Evolutionary conservation across 23 red algal genomes (phyloP).

Genomic region (Cyanidium caldarium): DNA sequence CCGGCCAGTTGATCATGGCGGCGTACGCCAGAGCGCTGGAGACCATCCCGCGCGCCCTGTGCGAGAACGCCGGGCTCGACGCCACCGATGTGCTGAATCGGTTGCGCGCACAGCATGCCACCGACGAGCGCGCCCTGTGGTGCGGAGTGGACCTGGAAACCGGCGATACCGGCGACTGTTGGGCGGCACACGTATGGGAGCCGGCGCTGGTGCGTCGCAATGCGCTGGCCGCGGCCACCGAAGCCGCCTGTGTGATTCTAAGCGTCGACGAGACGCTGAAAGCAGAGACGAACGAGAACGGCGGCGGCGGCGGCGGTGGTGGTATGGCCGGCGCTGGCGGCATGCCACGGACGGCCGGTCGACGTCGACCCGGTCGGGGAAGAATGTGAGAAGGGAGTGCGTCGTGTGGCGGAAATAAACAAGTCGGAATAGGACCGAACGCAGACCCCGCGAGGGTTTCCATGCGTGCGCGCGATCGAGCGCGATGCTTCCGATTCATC

Average conservation of each 20-base stretch:
- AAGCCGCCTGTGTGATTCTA: conserved; percentile 89
- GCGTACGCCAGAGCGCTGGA: conserved; percentile 83
- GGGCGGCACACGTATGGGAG: conserved; percentile 85
- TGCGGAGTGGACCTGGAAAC: conserved; percentile 77
- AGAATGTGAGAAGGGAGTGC: too few species aligned
- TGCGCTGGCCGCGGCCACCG: conserved; percentile 77
- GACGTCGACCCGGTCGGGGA: too few species aligned
- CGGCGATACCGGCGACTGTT: conserved; percentile 64
- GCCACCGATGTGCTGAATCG: conserved; percentile 88
- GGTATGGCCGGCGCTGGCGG: too few species aligned
- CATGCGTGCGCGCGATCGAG: too few species aligned
- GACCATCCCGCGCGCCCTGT: conserved; percentile 80
- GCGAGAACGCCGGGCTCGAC: conserved; percentile 97
- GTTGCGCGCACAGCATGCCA: conserved; percentile 66
- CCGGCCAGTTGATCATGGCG: conserved; percentile 64
- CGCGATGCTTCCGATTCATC: too few species aligned
- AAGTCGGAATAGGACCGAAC: too few species aligned
- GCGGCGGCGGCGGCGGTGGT: too few species aligned
- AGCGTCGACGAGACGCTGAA: conserved; percentile 88
- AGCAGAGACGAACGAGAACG: background rate
- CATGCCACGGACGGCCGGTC: too few species aligned
- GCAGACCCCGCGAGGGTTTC: too few species aligned
- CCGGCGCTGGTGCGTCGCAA: conserved; percentile 76
- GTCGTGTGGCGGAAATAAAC: too few species aligned
- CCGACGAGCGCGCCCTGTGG: conserved; percentile 25